These are phyloP conservation scores for Hyaloscypha finlandica DNA, from an alignment of 495 filamentous ascomycete species.

Conservation along the genomic window DNA sequence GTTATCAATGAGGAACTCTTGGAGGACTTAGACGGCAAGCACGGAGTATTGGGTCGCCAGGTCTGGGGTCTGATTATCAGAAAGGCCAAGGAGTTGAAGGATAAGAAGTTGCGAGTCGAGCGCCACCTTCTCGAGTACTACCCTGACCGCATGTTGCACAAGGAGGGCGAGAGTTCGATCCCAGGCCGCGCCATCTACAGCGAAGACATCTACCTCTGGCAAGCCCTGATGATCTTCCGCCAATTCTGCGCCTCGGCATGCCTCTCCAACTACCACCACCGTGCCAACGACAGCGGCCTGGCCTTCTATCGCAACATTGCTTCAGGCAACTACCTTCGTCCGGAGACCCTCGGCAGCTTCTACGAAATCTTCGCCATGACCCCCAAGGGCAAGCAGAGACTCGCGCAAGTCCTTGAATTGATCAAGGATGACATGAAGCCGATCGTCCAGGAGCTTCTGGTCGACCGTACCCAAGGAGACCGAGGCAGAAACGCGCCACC, in stretches of 20 bases:
- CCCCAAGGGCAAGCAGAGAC: slow-evolving; percentile 14
- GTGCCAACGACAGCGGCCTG: slow-evolving; percentile 36
- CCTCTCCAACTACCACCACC: slow-evolving; percentile 25
- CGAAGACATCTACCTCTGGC: slow-evolving; percentile 39
- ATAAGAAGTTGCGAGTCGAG: slow-evolving; percentile 34
- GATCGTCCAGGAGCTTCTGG: slow-evolving; percentile 9
- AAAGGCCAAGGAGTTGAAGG: slow-evolving; percentile 34
- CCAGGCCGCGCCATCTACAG: slow-evolving; percentile 31
- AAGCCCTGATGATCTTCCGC: slow-evolving; percentile 35
- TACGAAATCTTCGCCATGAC: slow-evolving; percentile 32
- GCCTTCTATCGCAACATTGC: slow-evolving; percentile 39
- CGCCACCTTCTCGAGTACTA: slow-evolving; percentile 29
- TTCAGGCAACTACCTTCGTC: slow-evolving; percentile 31
- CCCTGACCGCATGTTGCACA: slow-evolving; percentile 26
- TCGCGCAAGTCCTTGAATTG: slow-evolving; percentile 4
- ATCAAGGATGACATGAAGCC: slow-evolving; percentile 19
- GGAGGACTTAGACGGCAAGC: no score
- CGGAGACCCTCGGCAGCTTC: slow-evolving; percentile 24
- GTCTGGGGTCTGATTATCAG: slow-evolving; percentile 18
- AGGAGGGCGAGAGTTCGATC: slow-evolving; percentile 1
- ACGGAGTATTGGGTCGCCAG: slow-evolving; percentile 5
- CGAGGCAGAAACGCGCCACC: not conserved
- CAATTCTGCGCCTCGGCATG: slow-evolving; percentile 35
- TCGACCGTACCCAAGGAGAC: slow-evolving; percentile 5
- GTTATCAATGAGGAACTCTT: slow-evolving; percentile 25